Conservation (phyloP, 345 rosid species). For the Gossypium stocksii region DNA sequence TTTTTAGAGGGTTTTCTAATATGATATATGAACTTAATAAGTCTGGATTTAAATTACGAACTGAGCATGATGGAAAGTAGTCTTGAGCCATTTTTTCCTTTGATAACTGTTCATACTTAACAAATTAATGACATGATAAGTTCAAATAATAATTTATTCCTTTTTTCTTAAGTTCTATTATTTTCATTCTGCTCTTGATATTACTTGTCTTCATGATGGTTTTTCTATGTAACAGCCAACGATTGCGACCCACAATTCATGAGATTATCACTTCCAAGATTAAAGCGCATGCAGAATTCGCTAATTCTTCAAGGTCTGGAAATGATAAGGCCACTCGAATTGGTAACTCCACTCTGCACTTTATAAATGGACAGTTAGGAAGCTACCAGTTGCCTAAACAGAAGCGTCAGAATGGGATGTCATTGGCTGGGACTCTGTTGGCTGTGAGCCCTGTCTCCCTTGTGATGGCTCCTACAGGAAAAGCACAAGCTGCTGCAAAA, state of each 20-base stretch:
- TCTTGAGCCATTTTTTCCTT: not conserved
- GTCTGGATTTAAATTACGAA: not conserved
- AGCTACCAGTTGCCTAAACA: constrained; percentile 62
- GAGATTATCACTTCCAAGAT: constrained; percentile 88
- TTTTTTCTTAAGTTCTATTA: not conserved
- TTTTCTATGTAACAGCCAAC: constrained; percentile 57
- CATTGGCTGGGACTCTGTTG: constrained; percentile 57
- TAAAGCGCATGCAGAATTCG: constrained; percentile 60
- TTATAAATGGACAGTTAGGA: constrained; percentile 58
- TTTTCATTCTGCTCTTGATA: constrained; percentile 3
- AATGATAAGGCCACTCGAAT: constrained; percentile 46
- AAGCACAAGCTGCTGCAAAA: constrained; percentile 83
- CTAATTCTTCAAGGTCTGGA: constrained; percentile 57
- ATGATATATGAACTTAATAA: not conserved
- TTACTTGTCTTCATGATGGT: constrained; percentile 1
- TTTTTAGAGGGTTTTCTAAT: not conserved
- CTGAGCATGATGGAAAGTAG: not conserved
- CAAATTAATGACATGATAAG: constrained; percentile 1
- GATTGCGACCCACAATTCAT: constrained; percentile 89
- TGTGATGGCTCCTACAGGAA: constrained; percentile 93
- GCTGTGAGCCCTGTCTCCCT: constrained; percentile 96
- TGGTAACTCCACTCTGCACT: constrained; percentile 41
- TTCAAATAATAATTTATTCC: not conserved
- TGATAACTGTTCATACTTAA: constrained; percentile 13
- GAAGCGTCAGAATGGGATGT: constrained; percentile 75